phyloP scores from a whole-genome alignment of 2,329 filamentous ascomycete species.

The Phyllosticta capitalensis region DNA sequence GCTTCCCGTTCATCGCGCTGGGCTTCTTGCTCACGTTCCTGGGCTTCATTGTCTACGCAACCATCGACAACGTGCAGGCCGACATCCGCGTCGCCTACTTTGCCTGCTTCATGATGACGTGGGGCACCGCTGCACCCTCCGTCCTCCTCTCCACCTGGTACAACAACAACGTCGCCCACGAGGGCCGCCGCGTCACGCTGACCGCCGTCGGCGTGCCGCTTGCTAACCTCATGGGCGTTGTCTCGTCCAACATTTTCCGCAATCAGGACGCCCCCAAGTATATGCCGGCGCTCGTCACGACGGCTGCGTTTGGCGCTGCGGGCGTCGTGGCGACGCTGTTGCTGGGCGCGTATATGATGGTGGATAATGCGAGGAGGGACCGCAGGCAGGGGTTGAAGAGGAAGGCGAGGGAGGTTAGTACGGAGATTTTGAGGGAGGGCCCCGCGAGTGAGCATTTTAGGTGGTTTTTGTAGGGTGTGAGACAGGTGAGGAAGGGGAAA shows the following conservation, averaged over 20 bases:
- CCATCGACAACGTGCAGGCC: conserved; percentile 46
- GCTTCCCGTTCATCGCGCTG: conserved; percentile 65
- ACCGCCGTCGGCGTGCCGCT: conserved; percentile 65
- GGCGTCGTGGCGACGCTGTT: conserved; percentile 47
- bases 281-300: conserved; percentile 55
- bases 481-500: not conserved
- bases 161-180: conserved; percentile 75
- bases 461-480: conserved; percentile 26
- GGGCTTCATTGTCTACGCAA: conserved; percentile 70
- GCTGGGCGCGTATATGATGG: conserved; percentile 55
- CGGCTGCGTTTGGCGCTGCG: conserved; percentile 52
- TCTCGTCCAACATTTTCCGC: conserved; percentile 45
- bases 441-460: conserved; percentile 35
- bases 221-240: conserved; percentile 68
- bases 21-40: conserved; percentile 66
- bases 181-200: conserved; percentile 59
- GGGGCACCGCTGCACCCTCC: conserved; percentile 65
- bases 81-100: conserved; percentile 62
- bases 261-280: conserved; percentile 32
- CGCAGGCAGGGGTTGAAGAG: conserved; percentile 45
- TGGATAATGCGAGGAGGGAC: conserved; percentile 55
- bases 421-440: conserved; percentile 36
- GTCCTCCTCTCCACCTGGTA: conserved; percentile 63
- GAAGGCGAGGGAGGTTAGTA: conserved; percentile 39
- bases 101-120: conserved; percentile 74